These are phyloP conservation scores for Xylariaceae sp. DNA, from an alignment of 2,329 filamentous ascomycete species.

Conservation along the genomic window DNA sequence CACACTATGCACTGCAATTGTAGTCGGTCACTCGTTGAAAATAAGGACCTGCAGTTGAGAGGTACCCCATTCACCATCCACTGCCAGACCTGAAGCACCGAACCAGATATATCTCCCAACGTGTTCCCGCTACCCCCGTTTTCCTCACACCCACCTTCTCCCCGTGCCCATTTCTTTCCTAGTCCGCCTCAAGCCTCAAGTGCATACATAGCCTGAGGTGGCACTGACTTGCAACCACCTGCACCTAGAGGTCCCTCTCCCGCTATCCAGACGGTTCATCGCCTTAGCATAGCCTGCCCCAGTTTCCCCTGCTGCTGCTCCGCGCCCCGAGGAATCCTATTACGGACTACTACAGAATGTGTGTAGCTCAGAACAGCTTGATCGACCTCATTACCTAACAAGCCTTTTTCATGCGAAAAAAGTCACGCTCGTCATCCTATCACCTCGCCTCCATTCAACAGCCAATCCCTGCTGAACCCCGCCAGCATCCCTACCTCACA, in stretches of 20 bases:
- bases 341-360: neutral
- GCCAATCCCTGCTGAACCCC: slow-evolving; percentile 28
- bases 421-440: slow-evolving; percentile 35
- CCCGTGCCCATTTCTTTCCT: too few species aligned
- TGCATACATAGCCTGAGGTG: neutral
- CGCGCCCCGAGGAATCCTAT: slow-evolving; percentile 18
- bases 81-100: too few species aligned
- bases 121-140: too few species aligned
- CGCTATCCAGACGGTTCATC: neutral
- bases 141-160: too few species aligned
- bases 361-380: slow-evolving; percentile 22
- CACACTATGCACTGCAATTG: too few species aligned
- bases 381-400: slow-evolving; percentile 31
- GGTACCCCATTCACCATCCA: too few species aligned
- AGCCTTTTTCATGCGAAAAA: slow-evolving; percentile 23
- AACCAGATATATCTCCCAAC: too few species aligned
- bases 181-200: too few species aligned
- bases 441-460: slow-evolving; percentile 22
- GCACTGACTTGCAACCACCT: slow-evolving; percentile 6
- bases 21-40: too few species aligned
- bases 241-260: slow-evolving; percentile 8
- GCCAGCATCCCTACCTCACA: slow-evolving; percentile 28
- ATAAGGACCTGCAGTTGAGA: too few species aligned
- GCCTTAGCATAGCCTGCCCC: slow-evolving; percentile 19
- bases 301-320: slow-evolving; percentile 16